phyloP scores from a whole-genome alignment of 345 rosid genomes.

The Linum usitatissimum region DNA sequence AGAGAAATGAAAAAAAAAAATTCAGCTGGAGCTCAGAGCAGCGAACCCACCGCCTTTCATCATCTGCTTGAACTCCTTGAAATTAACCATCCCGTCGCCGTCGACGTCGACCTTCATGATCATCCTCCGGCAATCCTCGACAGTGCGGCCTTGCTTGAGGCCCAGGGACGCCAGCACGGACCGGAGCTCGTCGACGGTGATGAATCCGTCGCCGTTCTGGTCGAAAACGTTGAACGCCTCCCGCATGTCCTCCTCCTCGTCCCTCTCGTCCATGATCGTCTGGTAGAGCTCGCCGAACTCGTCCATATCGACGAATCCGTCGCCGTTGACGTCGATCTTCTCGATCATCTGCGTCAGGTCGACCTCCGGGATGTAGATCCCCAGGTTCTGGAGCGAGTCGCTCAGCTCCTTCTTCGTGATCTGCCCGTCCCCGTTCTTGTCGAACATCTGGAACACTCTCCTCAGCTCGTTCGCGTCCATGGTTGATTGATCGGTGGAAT shows the following conservation, averaged over 20 bases:
- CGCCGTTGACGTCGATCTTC: slow-evolving; percentile 74
- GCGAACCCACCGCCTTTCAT: slow-evolving; percentile 90
- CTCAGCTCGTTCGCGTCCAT: slow-evolving; percentile 71
- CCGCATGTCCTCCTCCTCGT: slow-evolving; percentile 73
- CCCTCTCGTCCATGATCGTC: slow-evolving; percentile 74
- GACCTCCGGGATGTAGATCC: slow-evolving; percentile 51
- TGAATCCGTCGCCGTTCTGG: slow-evolving; percentile 84
- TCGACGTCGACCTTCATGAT: slow-evolving; percentile 82
- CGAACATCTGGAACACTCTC: slow-evolving; percentile 85
- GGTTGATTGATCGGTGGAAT: neutral
- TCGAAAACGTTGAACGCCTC: slow-evolving; percentile 91
- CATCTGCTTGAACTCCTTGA: slow-evolving; percentile 82
- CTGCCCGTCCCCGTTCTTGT: slow-evolving; percentile 71
- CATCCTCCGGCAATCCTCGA: slow-evolving; percentile 80
- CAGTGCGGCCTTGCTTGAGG: slow-evolving; percentile 66
- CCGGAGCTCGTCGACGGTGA: slow-evolving; percentile 73
- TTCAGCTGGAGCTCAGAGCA: slow-evolving; percentile 35
- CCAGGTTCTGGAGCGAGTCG: slow-evolving; percentile 59
- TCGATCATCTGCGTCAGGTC: slow-evolving; percentile 71
- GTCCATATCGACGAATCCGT: slow-evolving; percentile 73
- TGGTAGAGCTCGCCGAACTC: slow-evolving; percentile 72
- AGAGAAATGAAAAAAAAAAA: neutral
- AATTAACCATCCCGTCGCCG: slow-evolving; percentile 90
- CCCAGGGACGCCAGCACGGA: slow-evolving; percentile 81
- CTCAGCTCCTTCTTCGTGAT: slow-evolving; percentile 61